Evolutionary conservation across 1,139 yeast species (phyloP).

Genomic region (Meyerozyma sp.): DNA sequence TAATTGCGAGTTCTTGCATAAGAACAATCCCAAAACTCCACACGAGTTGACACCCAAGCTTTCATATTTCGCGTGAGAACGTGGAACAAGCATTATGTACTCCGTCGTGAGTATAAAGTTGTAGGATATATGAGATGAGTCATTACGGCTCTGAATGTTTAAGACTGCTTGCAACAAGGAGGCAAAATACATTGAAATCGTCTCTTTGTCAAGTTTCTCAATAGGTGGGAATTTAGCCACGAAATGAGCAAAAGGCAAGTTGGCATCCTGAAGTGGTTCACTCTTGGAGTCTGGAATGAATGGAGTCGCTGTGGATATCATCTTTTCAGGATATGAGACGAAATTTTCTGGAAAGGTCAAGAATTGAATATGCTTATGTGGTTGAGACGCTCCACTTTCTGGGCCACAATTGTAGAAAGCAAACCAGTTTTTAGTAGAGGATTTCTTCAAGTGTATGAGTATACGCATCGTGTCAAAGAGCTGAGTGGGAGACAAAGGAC

Average conservation of each 20-base stretch:
- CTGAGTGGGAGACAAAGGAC: constrained; percentile 68
- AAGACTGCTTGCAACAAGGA: constrained; percentile 67
- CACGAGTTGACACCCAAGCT: constrained; percentile 69
- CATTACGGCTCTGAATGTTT: constrained; percentile 56
- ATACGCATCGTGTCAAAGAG: constrained; percentile 53
- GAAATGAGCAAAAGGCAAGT: constrained; percentile 78
- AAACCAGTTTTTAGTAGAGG: constrained; percentile 36
- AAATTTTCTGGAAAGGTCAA: constrained; percentile 62
- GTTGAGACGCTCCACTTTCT: constrained; percentile 86
- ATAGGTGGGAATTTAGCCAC: constrained; percentile 57
- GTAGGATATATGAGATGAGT: constrained; percentile 49
- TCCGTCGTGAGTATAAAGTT: constrained; percentile 75
- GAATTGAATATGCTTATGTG: constrained; percentile 89
- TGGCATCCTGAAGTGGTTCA: constrained; percentile 58
- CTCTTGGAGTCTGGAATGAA: constrained; percentile 47
- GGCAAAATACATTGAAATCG: constrained; percentile 59
- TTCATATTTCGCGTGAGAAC: constrained; percentile 41
- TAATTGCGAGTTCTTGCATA: constrained; percentile 65
- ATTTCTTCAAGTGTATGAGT: constrained; percentile 24
- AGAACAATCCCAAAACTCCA: constrained; percentile 72
- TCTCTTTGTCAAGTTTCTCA: constrained; percentile 43
- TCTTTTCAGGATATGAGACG: constrained; percentile 53
- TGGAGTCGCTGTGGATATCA: constrained; percentile 43
- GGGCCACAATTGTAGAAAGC: constrained; percentile 89
- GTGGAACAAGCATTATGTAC: constrained; percentile 85